phyloP scores from a whole-genome alignment of 305 asterid genomes.

The Solanum hybrid region DNA sequence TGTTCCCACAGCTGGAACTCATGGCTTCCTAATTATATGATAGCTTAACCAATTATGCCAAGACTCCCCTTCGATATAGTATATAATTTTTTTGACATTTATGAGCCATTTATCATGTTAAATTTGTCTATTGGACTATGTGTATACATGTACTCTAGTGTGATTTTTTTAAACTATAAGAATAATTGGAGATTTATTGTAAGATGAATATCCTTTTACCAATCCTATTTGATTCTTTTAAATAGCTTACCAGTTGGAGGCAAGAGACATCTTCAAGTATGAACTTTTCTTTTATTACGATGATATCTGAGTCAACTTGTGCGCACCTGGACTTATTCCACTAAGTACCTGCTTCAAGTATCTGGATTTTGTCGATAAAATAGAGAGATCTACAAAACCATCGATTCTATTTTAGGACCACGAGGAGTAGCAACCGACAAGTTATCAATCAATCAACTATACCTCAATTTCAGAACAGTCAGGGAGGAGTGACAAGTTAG shows the following conservation, averaged over 20 bases:
- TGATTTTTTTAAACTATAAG: background rate
- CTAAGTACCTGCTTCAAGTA: background rate
- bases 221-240: background rate
- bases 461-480: background rate
- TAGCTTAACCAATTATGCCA: too few relatives aligned
- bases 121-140: background rate
- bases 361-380: background rate
- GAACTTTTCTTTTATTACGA: too few relatives aligned
- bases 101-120: background rate
- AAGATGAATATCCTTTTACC: background rate
- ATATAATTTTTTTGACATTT: background rate
- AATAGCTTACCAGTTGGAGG: background rate
- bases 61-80: too few relatives aligned
- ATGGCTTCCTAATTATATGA: background rate
- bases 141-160: background rate
- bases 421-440: background rate
- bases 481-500: background rate
- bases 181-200: background rate
- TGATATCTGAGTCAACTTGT: background rate
- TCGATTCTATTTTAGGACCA: background rate
- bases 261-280: background rate
- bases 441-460: background rate
- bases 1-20: background rate
- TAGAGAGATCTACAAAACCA: background rate
- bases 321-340: background rate